These are phyloP conservation scores for Zhuliangozyma blackwelliae DNA, from an alignment of 1,139 yeast species.

Conservation along the genomic window DNA sequence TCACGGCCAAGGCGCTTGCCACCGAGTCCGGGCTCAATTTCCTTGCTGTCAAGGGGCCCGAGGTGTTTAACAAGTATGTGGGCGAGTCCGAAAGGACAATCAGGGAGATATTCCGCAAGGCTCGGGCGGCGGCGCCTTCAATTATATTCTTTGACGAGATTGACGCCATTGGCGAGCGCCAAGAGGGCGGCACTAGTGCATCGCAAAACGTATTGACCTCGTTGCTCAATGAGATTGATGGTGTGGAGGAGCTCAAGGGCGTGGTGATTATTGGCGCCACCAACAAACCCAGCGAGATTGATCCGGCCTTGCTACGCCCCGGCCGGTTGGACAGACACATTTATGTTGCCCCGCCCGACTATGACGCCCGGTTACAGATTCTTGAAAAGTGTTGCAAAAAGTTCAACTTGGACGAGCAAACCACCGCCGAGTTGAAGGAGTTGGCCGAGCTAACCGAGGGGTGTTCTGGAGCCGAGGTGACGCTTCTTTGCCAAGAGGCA, in stretches of 20 bases:
- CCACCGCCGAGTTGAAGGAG: slow-evolving; percentile 14
- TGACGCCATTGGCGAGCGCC: slow-evolving; percentile 81
- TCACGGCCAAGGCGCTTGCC: slow-evolving; percentile 92
- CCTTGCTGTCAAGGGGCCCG: slow-evolving; percentile 94
- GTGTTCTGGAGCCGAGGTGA: slow-evolving; percentile 95
- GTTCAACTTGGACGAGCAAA: slow-evolving; percentile 39
- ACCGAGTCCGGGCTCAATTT: slow-evolving; percentile 92
- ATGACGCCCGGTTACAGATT: slow-evolving; percentile 71
- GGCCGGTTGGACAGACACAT: slow-evolving; percentile 91
- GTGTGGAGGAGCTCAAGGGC: slow-evolving; percentile 89
- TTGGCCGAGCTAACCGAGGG: slow-evolving; percentile 76
- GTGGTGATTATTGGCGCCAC: slow-evolving; percentile 95
- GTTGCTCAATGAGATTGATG: slow-evolving; percentile 88
- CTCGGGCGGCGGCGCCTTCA: slow-evolving; percentile 89
- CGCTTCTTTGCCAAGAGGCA: slow-evolving; percentile 88
- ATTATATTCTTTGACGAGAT: slow-evolving; percentile 93
- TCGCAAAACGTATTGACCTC: slow-evolving; percentile 86
- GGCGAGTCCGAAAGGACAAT: slow-evolving; percentile 92
- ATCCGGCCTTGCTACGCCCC: slow-evolving; percentile 86
- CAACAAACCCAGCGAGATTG: slow-evolving; percentile 88
- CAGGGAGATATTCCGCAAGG: slow-evolving; percentile 84
- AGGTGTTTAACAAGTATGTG: slow-evolving; percentile 86
- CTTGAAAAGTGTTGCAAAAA: slow-evolving; percentile 61
- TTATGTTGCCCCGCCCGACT: slow-evolving; percentile 89
- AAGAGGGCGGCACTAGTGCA: slow-evolving; percentile 62